Evolutionary conservation across 192 early-diverging fungal species (phyloP).

Genomic region (Spinellus fusiger): DNA sequence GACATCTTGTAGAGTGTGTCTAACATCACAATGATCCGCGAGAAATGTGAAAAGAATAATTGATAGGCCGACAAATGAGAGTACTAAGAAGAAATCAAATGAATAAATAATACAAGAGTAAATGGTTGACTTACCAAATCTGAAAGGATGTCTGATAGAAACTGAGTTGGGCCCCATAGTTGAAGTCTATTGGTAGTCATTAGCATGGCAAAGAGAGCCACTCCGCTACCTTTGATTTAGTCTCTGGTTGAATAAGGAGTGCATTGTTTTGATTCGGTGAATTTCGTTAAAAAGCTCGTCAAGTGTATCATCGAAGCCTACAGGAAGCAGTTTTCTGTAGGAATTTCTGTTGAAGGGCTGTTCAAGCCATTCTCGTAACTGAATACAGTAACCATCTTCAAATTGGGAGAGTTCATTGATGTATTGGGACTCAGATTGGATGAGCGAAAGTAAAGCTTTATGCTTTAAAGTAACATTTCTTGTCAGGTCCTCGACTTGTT

Average conservation of each 20-base stretch:
- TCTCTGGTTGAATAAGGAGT: not conserved
- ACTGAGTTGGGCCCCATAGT: constrained; percentile 19
- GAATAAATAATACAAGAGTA: not conserved
- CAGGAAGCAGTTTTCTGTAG: not conserved
- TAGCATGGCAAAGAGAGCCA: not conserved
- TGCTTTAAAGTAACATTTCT: constrained; percentile 11
- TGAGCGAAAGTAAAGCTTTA: not conserved
- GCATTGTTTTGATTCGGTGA: not conserved
- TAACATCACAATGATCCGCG: not conserved
- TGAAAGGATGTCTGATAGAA: constrained; percentile 10
- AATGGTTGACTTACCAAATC: not conserved
- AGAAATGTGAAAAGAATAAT: not conserved
- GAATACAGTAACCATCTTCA: not conserved
- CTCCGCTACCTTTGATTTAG: not conserved
- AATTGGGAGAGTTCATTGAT: constrained; percentile 1
- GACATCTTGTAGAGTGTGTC: constrained; percentile 3
- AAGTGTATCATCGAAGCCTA: not conserved
- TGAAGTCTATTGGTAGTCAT: constrained; percentile 1
- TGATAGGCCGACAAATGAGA: not conserved
- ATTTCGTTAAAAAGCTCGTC: not conserved
- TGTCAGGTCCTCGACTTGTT: constrained; percentile 8
- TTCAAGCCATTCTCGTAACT: constrained; percentile 1
- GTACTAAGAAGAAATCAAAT: not conserved
- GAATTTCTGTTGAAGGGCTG: not conserved
- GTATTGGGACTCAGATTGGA: constrained; percentile 2